Evolutionary conservation across 345 rosid genomes (phyloP), one percentile per base, ranked within the genome.

Genomic region (Melaleuca alternifolia): DNA sequence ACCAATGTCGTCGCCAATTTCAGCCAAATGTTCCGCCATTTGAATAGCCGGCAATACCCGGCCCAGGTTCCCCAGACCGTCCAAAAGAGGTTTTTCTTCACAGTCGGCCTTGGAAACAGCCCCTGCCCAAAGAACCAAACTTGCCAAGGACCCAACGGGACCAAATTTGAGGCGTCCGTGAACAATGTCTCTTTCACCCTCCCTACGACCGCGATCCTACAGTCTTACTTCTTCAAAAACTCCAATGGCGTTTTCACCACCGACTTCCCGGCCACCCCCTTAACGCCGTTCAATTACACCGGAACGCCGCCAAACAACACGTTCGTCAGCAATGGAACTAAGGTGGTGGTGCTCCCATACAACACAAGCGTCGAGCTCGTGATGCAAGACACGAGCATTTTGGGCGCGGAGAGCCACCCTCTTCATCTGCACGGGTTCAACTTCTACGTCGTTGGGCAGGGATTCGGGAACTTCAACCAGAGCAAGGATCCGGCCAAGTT

Each of bases 331-430:
- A 92, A 89, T 14, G 96, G 94, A 7, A 95, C 98, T 24, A 95
- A 91, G 87, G 86, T 85, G 44, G 89, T 88, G 83, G 97, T 93
- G 61, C 86, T 96, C 46, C 92, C 92, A 50, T 95, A 92, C 87
- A 92, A 93, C 83, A 88, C 97, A 15, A 93, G 89, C n/a, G 95
- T 93, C 26, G 98, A 96, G 86, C 59, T 95, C 28, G 94, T 95
- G 51, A n/a, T 95, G 89, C 99, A 97, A 54, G 98, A 85, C 81
- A 95, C 98, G n/a, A 95, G 93, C 86, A 93, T 97, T 54, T 56
- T 93, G 61, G 96, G 95, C 65, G 90, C 92, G 28, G 96, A 95
- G 86, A 94, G 94, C 89, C 99, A 96, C 88, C 99, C 99, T 83
- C 50, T 94, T 10, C 98, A 96, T 87, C 89, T 96, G 48, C 98